Percentiles rank a stretch among this genome's conserved stretches.
phyloP scores from a whole-genome alignment of 805 yeast genomes.

The Teunomyces pallodes region DNA sequence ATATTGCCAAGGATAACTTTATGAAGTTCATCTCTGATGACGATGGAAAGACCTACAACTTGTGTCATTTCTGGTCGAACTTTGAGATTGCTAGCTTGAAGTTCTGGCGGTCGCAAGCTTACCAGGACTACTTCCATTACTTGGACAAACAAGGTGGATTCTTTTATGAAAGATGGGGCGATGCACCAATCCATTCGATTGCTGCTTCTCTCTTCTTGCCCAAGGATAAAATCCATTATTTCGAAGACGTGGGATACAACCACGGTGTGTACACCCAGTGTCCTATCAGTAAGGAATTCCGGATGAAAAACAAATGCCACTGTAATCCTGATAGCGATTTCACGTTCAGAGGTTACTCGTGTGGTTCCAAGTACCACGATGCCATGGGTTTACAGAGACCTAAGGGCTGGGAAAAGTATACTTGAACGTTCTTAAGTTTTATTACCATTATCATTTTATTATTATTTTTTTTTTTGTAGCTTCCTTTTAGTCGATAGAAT shows the following conservation, averaged over 20 bases:
- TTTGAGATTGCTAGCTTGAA: conserved; percentile 76
- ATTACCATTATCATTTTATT: no score
- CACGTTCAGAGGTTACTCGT: conserved; percentile 53
- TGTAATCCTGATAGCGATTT: conserved; percentile 73
- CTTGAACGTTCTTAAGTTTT: neutral
- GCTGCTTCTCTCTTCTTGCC: conserved; percentile 80
- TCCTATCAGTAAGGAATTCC: conserved; percentile 62
- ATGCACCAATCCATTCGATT: conserved; percentile 88
- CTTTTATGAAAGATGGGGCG: conserved; percentile 93
- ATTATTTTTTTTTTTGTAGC: neutral
- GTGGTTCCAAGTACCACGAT: conserved; percentile 31
- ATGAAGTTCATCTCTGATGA: conserved; percentile 70
- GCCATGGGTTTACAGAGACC: conserved; percentile 31
- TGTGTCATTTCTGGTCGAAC: conserved; percentile 91
- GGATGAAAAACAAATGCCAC: conserved; percentile 61
- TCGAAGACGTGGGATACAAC: conserved; percentile 80
- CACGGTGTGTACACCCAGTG: conserved; percentile 80
- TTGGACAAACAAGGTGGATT: conserved; percentile 83
- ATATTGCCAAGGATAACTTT: conserved; percentile 59
- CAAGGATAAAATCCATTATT: conserved; percentile 67
- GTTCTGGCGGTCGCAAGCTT: conserved; percentile 74
- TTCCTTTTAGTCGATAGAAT: neutral
- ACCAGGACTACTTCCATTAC: conserved; percentile 64
- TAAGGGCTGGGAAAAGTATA: conserved; percentile 25
- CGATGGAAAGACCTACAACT: conserved; percentile 65